A percentile compares a stretch with the other conserved stretches of the same genome.
phyloP scores from a whole-genome alignment of 805 yeast species.

The Ogataea henricii region DNA sequence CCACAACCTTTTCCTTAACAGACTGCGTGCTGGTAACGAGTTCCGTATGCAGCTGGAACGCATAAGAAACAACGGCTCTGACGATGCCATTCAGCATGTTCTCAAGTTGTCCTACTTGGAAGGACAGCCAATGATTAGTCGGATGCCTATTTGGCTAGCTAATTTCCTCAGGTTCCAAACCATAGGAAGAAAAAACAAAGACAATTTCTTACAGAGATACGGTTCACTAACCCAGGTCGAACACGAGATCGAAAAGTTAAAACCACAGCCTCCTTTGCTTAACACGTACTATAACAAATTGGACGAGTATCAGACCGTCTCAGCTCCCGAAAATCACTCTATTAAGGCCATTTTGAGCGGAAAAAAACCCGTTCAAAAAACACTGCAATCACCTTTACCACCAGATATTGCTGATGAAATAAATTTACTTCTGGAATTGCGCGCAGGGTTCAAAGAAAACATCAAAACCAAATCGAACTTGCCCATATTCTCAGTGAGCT shows the following conservation, averaged over 20 bases:
- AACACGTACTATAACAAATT: slow-evolving; percentile 12
- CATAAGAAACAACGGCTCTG: slow-evolving; percentile 10
- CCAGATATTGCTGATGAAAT: neutral
- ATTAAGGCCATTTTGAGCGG: slow-evolving; percentile 9
- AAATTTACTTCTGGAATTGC: slow-evolving; percentile 7
- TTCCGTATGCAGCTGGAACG: slow-evolving; percentile 5
- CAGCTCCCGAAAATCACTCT: slow-evolving; percentile 11
- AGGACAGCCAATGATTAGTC: slow-evolving; percentile 4
- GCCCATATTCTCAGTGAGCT: slow-evolving; percentile 14
- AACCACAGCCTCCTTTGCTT: slow-evolving; percentile 1
- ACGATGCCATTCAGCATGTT: slow-evolving; percentile 11
- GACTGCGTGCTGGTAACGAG: slow-evolving; percentile 3
- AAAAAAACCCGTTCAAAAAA: neutral
- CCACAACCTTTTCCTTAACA: too few relatives aligned
- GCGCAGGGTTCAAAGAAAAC: slow-evolving; percentile 16
- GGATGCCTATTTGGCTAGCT: slow-evolving; percentile 21
- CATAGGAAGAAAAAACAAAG: slow-evolving; percentile 11
- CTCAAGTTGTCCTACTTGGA: slow-evolving; percentile 11
- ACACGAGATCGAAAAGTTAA: slow-evolving; percentile 12
- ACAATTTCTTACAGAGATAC: slow-evolving; percentile 9
- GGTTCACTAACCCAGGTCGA: neutral
- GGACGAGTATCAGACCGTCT: slow-evolving; percentile 5
- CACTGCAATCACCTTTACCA: neutral
- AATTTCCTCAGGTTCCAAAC: slow-evolving; percentile 11
- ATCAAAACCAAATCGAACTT: slow-evolving; percentile 15